phyloP scores from a whole-genome alignment of 2,329 filamentous ascomycete species.

The Dothistroma pini region DNA sequence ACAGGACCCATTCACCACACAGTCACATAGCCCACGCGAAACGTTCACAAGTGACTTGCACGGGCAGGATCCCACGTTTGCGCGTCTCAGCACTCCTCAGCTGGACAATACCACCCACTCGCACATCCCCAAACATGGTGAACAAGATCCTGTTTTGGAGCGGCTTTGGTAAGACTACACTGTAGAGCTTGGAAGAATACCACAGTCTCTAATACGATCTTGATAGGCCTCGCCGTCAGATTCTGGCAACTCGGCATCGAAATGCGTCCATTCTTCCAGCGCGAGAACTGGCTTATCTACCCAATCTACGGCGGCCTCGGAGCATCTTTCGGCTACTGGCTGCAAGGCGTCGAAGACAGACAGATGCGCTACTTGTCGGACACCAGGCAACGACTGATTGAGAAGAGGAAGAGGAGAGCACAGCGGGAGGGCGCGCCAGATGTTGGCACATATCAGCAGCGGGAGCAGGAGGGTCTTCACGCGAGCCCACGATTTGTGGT shows the following conservation, averaged over 20 bases:
- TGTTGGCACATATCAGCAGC: conserved; percentile 31
- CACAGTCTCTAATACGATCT: conserved; percentile 12
- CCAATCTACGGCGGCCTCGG: conserved; percentile 82
- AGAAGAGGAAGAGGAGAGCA: conserved; percentile 81
- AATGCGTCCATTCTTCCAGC: conserved; percentile 92
- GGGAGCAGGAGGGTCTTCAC: conserved; percentile 32
- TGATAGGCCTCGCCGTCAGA: conserved; percentile 78
- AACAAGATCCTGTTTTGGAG: conserved; percentile 73
- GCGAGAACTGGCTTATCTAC: conserved; percentile 82
- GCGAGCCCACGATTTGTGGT: conserved; percentile 19
- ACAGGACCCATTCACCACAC: not conserved
- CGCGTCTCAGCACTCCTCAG: not conserved
- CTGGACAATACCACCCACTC: not conserved
- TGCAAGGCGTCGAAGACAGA: conserved; percentile 81
- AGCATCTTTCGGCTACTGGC: conserved; percentile 94
- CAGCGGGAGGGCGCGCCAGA: conserved; percentile 53
- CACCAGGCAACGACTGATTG: conserved; percentile 74
- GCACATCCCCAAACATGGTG: conserved; percentile 40
- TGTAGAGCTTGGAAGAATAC: not conserved
- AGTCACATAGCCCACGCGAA: not conserved
- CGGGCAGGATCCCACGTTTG: conserved; percentile 11
- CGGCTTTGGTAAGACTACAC: conserved; percentile 71
- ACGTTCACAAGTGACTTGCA: not conserved
- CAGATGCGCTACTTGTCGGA: conserved; percentile 74
- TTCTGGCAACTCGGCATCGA: conserved; percentile 98